Evolutionary conservation across 139 green algal species (phyloP).

Genomic region (Chlamydomonas schloesseri): DNA sequence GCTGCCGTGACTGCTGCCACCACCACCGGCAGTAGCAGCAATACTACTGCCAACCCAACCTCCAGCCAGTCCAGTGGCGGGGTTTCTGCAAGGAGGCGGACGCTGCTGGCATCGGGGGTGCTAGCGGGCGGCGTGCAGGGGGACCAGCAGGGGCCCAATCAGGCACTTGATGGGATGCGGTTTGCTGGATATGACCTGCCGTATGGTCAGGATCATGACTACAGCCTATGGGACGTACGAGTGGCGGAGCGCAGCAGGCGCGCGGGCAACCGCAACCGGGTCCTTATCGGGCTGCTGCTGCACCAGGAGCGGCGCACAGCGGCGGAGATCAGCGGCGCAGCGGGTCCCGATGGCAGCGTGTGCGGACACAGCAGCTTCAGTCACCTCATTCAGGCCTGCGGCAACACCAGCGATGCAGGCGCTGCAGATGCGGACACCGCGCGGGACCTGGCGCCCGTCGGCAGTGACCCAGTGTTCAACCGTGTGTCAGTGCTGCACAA

Average conservation of each 20-base stretch:
- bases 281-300: background rate
- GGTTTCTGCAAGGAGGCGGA: no score
- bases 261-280: background rate
- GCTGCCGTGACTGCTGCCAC: no score
- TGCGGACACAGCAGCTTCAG: background rate
- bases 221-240: background rate
- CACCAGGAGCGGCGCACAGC: background rate
- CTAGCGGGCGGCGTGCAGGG: no score
- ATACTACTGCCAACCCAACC: no score
- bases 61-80: no score
- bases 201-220: background rate
- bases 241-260: background rate
- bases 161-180: no score
- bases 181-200: background rate
- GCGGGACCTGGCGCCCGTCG: conserved; percentile 23
- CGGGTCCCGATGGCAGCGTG: background rate
- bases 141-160: no score
- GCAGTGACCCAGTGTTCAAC: conserved; percentile 39
- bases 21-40: no score
- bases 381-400: background rate
- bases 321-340: background rate
- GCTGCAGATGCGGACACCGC: background rate
- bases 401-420: background rate
- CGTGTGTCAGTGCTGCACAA: background rate
- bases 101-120: no score